Conservation (phyloP, 345 rosid species). For the Psidium guajava region DNA sequence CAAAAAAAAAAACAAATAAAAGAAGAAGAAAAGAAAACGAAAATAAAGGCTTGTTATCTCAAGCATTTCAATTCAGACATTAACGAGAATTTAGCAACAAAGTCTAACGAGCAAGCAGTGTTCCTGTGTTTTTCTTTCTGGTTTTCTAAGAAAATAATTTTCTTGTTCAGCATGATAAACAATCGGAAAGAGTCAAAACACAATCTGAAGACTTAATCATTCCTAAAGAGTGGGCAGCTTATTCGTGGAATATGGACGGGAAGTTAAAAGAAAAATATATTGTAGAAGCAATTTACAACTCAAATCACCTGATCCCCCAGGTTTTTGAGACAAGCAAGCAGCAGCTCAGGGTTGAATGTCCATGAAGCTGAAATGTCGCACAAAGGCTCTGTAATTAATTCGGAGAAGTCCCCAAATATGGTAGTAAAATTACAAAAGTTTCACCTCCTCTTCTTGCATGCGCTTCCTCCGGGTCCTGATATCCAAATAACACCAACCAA, state of each 20-base stretch:
- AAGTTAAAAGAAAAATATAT: not conserved
- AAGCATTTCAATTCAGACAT: not conserved
- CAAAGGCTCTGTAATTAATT: slow-evolving; percentile 5
- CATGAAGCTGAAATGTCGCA: slow-evolving; percentile 64
- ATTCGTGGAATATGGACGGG: not conserved
- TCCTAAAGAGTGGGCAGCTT: not conserved
- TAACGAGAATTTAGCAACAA: not conserved
- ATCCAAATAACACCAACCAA: not conserved
- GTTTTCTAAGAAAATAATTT: not conserved
- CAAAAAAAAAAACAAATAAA: not conserved
- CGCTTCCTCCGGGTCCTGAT: slow-evolving; percentile 82
- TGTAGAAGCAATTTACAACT: not conserved
- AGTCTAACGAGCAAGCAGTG: not conserved
- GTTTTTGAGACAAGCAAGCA: slow-evolving; percentile 63
- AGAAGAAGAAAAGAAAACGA: not conserved
- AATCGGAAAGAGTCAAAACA: not conserved
- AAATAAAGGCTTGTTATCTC: not conserved
- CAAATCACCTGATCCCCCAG: slow-evolving; percentile 59
- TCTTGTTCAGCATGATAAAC: not conserved
- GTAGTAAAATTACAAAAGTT: slow-evolving; percentile 10
- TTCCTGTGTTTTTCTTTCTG: not conserved
- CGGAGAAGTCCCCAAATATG: not conserved
- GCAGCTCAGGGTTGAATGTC: slow-evolving; percentile 64
- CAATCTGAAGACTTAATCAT: not conserved
- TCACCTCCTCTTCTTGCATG: slow-evolving; percentile 98